Base-by-base conservation (phyloP, 2,329 filamentous ascomycete genomes). In the Aspergillus sp. region DNA sequence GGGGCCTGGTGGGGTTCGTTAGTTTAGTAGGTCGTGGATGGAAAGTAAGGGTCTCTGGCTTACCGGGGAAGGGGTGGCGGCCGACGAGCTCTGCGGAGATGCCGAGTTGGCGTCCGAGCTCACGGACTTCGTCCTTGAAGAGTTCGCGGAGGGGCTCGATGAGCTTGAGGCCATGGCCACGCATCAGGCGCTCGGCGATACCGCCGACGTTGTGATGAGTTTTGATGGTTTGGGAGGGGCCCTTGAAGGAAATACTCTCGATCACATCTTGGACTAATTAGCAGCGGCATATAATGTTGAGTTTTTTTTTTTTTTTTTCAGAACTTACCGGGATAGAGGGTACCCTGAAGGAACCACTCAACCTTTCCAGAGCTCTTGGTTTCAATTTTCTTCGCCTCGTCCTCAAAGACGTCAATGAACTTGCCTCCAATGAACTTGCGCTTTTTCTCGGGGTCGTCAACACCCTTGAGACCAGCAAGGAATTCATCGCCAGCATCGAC, bases 301-400 rank as follows among this genome's bases (percentile, higher is more conserved):
- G 5, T n/a, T 7, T 25, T 23, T 8, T n/a, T n/a, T n/a, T n/a
- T n/a, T n/a, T n/a, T n/a, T n/a, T n/a, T 23, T 8, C 31, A 19
- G 31, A 25, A 50, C 55, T 12, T 27, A 57, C 55, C 89, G 1
- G 87, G 89, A 75, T 91, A 93, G 23, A 95, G 81, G 8, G 90
- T 95, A 17, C 92, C 91, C 76, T 97, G 93, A 9, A 97, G 81
- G 70, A 97, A 90, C 83, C 86, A 97, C 67, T 91, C 85, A 40
- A 97, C 89, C 67, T 89, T 87, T 75, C 0, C 88, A 87, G 69
- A 88, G 81, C 62, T 86, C 27, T 82, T 86, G 55, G 84, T 84
- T 62, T 91, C 90, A 48, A 96, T 93, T 65, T 85, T 81, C 67
- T 84, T 83, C 25, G 90, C 92, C 72, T 92, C 88, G 58, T 87